phyloP scores from a whole-genome alignment of 495 filamentous ascomycete genomes.

The Podospora appendiculata region DNA sequence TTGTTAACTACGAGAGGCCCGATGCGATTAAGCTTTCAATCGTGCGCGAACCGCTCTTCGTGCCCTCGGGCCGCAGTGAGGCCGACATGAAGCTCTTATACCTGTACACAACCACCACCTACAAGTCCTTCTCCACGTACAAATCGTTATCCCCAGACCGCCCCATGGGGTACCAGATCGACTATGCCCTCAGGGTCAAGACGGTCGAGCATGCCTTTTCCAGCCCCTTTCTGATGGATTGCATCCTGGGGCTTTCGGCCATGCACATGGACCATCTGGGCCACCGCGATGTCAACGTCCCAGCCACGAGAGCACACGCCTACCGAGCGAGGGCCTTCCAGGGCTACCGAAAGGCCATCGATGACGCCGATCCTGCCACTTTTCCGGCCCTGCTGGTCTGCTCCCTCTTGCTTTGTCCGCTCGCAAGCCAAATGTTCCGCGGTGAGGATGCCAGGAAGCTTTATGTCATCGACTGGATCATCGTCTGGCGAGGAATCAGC shows the following conservation, averaged over 20 bases:
- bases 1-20: not conserved
- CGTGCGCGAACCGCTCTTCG: constrained; percentile 31
- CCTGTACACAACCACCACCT: constrained; percentile 32
- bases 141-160: too few relatives aligned
- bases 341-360: constrained; percentile 38
- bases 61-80: constrained; percentile 16
- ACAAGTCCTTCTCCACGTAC: constrained; percentile 29
- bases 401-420: constrained; percentile 33
- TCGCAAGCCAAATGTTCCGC: constrained; percentile 36
- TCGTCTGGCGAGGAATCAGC: constrained; percentile 38
- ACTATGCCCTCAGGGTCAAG: constrained; percentile 31
- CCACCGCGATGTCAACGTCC: constrained; percentile 1
- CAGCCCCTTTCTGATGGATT: constrained; percentile 43
- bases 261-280: constrained; percentile 16
- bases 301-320: constrained; percentile 11
- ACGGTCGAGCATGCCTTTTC: constrained; percentile 39
- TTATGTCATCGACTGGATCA: constrained; percentile 38
- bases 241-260: constrained; percentile 38
- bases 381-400: constrained; percentile 32
- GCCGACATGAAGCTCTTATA: constrained; percentile 35
- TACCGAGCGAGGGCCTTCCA: constrained; percentile 37
- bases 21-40: not conserved
- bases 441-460: constrained; percentile 26
- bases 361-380: constrained; percentile 25
- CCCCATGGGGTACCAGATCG: constrained; percentile 18